Conservation (phyloP, 192 early-diverging fungal species). For the Entomortierella lignicola region DNA sequence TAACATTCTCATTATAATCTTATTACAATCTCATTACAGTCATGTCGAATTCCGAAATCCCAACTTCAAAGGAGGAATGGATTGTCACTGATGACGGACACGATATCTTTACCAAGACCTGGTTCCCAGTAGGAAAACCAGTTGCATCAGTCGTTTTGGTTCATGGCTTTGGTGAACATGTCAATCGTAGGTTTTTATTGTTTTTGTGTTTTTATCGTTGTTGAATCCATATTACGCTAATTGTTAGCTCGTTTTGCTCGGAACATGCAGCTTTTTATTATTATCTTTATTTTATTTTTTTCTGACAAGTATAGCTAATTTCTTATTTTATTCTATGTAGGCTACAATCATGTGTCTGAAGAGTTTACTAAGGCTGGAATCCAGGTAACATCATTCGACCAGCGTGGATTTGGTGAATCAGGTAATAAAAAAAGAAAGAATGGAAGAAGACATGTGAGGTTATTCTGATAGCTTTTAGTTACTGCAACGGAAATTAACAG, state of each 20-base stretch:
- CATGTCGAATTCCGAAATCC: conserved; percentile 17
- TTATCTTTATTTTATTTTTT: not conserved
- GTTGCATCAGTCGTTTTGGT: conserved; percentile 59
- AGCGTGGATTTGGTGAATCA: conserved; percentile 77
- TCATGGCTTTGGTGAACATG: conserved; percentile 67
- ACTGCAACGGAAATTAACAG: no score
- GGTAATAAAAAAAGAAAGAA: conserved; percentile 6
- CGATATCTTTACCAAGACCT: conserved; percentile 64
- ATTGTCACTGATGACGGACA: conserved; percentile 54
- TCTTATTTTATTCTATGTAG: not conserved
- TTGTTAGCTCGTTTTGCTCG: no score
- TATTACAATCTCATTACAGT: not conserved
- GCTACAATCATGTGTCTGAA: conserved; percentile 69
- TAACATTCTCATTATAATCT: not conserved
- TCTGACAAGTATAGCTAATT: not conserved
- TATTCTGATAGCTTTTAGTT: no score
- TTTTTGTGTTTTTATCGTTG: no score
- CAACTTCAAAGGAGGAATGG: conserved; percentile 56
- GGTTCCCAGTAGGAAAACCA: conserved; percentile 43
- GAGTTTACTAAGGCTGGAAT: conserved; percentile 66
- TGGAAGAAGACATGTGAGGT: no score
- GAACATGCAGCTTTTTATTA: not conserved
- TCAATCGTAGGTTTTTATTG: conserved; percentile 52
- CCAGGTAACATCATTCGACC: conserved; percentile 68
- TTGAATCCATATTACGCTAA: no score